These are phyloP conservation scores for Trichoderma virens DNA, from an alignment of 495 filamentous ascomycete genomes.

Conservation along the genomic window DNA sequence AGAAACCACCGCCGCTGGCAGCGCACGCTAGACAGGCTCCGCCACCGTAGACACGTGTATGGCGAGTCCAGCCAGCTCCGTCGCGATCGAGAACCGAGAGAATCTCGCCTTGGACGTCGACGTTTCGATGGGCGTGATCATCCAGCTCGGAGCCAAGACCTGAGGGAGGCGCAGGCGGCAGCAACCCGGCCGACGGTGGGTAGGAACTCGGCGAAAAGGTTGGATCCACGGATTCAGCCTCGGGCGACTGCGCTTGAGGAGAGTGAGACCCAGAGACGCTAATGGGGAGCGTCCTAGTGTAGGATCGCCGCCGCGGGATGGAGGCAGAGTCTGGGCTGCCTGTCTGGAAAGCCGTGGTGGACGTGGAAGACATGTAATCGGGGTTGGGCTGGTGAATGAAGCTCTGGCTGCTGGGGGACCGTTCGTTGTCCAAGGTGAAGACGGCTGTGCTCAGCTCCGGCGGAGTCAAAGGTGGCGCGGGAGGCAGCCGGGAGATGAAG, in stretches of 20 bases:
- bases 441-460: conserved; percentile 23
- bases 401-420: conserved; percentile 28
- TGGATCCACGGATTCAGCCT: conserved; percentile 11
- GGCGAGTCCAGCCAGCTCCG: conserved; percentile 39
- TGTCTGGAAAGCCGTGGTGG: conserved; percentile 10
- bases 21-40: conserved; percentile 41
- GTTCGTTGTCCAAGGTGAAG: conserved; percentile 30
- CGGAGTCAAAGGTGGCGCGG: conserved; percentile 33
- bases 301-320: conserved; percentile 32
- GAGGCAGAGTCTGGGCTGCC: conserved; percentile 17
- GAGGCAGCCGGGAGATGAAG: conserved; percentile 27
- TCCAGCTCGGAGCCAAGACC: conserved; percentile 23
- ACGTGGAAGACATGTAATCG: conserved; percentile 29
- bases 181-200: conserved; percentile 33
- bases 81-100: conserved; percentile 36
- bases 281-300: conserved; percentile 33
- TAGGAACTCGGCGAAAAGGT: conserved; percentile 36
- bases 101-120: conserved; percentile 36
- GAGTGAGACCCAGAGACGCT: conserved; percentile 22
- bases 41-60: conserved; percentile 44
- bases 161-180: conserved; percentile 30
- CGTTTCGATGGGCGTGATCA: conserved; percentile 23
- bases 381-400: conserved; percentile 36
- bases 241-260: conserved; percentile 14
- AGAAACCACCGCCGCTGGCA: conserved; percentile 37